phyloP scores from a whole-genome alignment of 345 rosid species.

The Camelina laxa region DNA sequence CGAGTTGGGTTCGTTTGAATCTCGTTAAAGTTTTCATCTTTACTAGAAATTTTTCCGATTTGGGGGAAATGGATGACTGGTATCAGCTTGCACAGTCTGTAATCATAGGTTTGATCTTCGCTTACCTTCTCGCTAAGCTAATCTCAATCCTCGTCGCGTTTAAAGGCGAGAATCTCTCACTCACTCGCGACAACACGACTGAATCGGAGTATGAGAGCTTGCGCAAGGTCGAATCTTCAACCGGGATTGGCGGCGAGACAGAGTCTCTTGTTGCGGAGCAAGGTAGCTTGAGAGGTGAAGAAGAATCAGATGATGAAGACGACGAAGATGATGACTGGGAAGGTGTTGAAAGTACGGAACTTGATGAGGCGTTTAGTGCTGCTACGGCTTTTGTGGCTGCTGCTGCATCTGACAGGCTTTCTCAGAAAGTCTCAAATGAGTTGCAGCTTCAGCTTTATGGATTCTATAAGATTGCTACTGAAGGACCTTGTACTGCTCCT shows the following conservation, averaged over 20 bases:
- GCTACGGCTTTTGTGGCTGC: slow-evolving; percentile 84
- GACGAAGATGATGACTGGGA: slow-evolving; percentile 96
- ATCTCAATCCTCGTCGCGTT: slow-evolving; percentile 81
- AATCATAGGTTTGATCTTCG: slow-evolving; percentile 73
- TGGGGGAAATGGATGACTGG: slow-evolving; percentile 59
- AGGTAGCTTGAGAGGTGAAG: slow-evolving; percentile 69
- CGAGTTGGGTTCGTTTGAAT: neutral
- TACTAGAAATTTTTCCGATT: neutral
- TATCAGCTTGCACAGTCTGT: slow-evolving; percentile 70
- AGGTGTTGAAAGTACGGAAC: slow-evolving; percentile 91
- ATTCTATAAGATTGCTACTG: slow-evolving; percentile 83
- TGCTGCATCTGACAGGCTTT: slow-evolving; percentile 62
- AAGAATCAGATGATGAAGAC: slow-evolving; percentile 24
- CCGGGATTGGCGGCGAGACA: slow-evolving; percentile 43
- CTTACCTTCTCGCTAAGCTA: slow-evolving; percentile 89
- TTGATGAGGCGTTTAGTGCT: slow-evolving; percentile 84
- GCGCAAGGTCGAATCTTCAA: slow-evolving; percentile 30
- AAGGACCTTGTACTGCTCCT: slow-evolving; percentile 82
- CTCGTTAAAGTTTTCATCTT: neutral
- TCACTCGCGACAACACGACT: slow-evolving; percentile 51
- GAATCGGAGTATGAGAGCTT: slow-evolving; percentile 26
- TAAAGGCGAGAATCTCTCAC: slow-evolving; percentile 71
- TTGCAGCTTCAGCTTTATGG: slow-evolving; percentile 82
- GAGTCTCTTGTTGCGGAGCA: slow-evolving; percentile 80
- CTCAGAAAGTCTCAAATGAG: slow-evolving; percentile 63